Percentiles rank a stretch among this genome's conserved stretches.
phyloP scores from a whole-genome alignment of 1,284 basidiomycete species.

The Ceratobasidium papillatum region DNA sequence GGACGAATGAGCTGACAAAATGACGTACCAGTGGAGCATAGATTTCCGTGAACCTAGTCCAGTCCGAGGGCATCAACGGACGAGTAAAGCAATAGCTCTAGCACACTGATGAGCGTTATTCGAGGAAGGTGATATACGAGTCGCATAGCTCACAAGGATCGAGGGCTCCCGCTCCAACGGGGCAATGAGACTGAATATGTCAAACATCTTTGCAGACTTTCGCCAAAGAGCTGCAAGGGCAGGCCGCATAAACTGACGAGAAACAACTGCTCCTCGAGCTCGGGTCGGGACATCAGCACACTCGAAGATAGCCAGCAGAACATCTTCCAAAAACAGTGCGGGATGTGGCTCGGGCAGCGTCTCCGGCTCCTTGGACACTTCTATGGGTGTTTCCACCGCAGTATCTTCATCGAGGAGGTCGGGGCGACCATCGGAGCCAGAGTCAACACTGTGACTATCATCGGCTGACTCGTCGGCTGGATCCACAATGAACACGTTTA shows the following conservation, averaged over 20 bases:
- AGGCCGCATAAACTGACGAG: slow-evolving; percentile 31
- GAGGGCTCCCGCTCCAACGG: slow-evolving; percentile 36
- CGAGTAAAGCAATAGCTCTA: slow-evolving; percentile 36
- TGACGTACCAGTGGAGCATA: slow-evolving; percentile 35
- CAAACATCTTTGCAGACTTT: slow-evolving; percentile 32
- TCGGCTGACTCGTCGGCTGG: slow-evolving; percentile 28
- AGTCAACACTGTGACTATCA: slow-evolving; percentile 24
- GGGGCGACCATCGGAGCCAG: slow-evolving; percentile 18
- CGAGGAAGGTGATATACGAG: background rate
- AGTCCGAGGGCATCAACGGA: slow-evolving; percentile 32
- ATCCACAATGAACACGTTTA: slow-evolving; percentile 32
- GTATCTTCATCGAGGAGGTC: slow-evolving; percentile 1
- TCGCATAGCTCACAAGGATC: slow-evolving; percentile 34
- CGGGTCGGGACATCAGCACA: slow-evolving; percentile 24
- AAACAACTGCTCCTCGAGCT: slow-evolving; percentile 23
- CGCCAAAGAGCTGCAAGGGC: slow-evolving; percentile 29
- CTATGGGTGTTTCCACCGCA: background rate
- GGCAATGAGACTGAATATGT: slow-evolving; percentile 30
- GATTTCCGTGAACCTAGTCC: slow-evolving; percentile 32
- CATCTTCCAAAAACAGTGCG: slow-evolving; percentile 31
- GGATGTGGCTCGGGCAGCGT: slow-evolving; percentile 22
- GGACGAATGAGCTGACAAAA: background rate
- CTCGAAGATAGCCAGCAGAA: slow-evolving; percentile 30
- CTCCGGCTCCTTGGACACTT: slow-evolving; percentile 1
- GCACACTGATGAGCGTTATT: slow-evolving; percentile 6